phyloP scores from a whole-genome alignment of 2,329 filamentous ascomycete species.

The Ophiostoma angusticollis region DNA sequence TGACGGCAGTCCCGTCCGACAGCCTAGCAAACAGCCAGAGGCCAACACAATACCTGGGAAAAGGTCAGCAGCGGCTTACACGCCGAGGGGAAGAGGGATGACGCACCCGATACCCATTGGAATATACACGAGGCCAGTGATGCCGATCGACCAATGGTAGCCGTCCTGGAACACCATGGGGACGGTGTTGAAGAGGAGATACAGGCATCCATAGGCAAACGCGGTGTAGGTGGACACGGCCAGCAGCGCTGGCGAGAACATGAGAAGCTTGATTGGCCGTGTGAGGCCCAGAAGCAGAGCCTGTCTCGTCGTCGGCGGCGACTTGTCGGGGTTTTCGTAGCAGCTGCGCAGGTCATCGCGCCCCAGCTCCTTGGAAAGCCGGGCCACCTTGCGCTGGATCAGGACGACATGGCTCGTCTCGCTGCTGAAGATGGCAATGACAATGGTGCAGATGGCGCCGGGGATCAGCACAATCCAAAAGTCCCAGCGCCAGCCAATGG shows the following conservation, averaged over 20 bases:
- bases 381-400: slow-evolving; percentile 34
- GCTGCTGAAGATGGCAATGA: slow-evolving; percentile 28
- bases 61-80: no score
- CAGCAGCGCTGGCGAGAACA: slow-evolving; percentile 34
- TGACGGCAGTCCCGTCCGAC: slow-evolving; percentile 27
- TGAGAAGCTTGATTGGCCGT: slow-evolving; percentile 38
- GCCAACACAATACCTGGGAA: slow-evolving; percentile 11
- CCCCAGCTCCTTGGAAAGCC: slow-evolving; percentile 32
- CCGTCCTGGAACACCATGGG: slow-evolving; percentile 34
- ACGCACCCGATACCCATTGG: slow-evolving; percentile 25
- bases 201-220: slow-evolving; percentile 39
- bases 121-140: slow-evolving; percentile 37
- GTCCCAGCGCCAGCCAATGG: slow-evolving; percentile 26
- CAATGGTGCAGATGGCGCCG: slow-evolving; percentile 21
- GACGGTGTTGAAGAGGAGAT: slow-evolving; percentile 42
- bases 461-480: slow-evolving; percentile 40
- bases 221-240: slow-evolving; percentile 36
- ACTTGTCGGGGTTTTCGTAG: slow-evolving; percentile 21
- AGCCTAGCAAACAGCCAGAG: slow-evolving; percentile 20
- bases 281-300: slow-evolving; percentile 29
- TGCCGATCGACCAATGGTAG: slow-evolving; percentile 33
- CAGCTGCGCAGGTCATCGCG: slow-evolving; percentile 33
- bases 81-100: no score
- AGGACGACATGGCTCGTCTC: slow-evolving; percentile 39
- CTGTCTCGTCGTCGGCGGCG: slow-evolving; percentile 13